Evolutionary conservation across 2,329 filamentous ascomycete genomes (phyloP).

Genomic region (Knufia petricola): DNA sequence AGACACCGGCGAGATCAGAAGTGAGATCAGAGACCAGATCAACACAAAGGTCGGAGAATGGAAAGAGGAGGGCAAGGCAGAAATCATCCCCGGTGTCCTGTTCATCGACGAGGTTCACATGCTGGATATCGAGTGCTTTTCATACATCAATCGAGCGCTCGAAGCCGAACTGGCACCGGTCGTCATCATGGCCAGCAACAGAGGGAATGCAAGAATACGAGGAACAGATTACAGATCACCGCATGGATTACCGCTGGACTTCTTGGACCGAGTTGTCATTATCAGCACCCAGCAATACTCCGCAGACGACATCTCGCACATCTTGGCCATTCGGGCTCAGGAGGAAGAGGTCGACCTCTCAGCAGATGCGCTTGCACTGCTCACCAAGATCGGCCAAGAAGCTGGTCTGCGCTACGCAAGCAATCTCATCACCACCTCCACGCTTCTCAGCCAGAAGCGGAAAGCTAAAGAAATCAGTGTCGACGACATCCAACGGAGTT

Average conservation of each 20-base stretch:
- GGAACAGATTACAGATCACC: constrained; percentile 90
- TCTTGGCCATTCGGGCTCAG: constrained; percentile 81
- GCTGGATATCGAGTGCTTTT: constrained; percentile 99
- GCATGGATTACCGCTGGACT: constrained; percentile 88
- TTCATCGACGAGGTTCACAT: constrained; percentile 99
- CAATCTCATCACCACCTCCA: constrained; percentile 91
- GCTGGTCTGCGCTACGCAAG: constrained; percentile 90
- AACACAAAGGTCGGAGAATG: constrained; percentile 98
- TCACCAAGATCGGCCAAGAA: constrained; percentile 93
- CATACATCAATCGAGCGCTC: constrained; percentile 92
- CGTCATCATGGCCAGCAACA: constrained; percentile 98
- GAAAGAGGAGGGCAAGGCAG: constrained; percentile 98
- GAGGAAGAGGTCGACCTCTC: constrained; percentile 94
- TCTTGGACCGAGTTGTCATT: constrained; percentile 91
- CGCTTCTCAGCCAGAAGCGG: constrained; percentile 77
- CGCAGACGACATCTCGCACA: constrained; percentile 79
- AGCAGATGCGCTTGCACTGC: constrained; percentile 76
- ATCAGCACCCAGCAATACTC: constrained; percentile 84
- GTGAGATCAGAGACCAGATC: constrained; percentile 96
- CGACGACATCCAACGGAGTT: constrained; percentile 86
- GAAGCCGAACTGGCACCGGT: constrained; percentile 92
- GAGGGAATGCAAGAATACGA: constrained; percentile 80
- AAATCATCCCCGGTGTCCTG: constrained; percentile 91
- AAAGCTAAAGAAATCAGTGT: constrained; percentile 73
- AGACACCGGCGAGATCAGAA: constrained; percentile 94